Conservation (phyloP, 1,284 basidiomycete species). For the Mycena sp. region DNA sequence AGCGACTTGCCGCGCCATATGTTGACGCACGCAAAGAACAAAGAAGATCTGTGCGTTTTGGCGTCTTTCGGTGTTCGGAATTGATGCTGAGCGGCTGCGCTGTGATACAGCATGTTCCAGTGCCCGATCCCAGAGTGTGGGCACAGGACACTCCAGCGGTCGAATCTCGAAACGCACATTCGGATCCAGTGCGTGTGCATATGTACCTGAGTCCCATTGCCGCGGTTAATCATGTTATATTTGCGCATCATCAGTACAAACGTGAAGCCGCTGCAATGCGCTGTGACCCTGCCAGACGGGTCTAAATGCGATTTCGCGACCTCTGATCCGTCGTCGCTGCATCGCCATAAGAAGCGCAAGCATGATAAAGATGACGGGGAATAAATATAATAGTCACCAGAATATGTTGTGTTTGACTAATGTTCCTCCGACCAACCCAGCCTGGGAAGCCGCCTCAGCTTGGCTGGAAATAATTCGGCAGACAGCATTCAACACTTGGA, state of each 20-base stretch:
- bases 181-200: constrained; percentile 23
- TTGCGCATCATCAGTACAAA: constrained; percentile 11
- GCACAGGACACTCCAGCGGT: constrained; percentile 27
- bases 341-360: constrained; percentile 27
- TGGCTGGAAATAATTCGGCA: too few relatives aligned
- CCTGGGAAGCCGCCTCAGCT: too few relatives aligned
- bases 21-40: constrained; percentile 28
- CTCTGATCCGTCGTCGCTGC: constrained; percentile 25
- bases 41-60: constrained; percentile 26
- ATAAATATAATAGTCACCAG: too few relatives aligned
- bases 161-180: constrained; percentile 31
- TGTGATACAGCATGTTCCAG: constrained; percentile 19
- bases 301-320: constrained; percentile 22
- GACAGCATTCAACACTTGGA: too few relatives aligned
- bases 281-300: constrained; percentile 1
- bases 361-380: constrained; percentile 8
- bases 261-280: constrained; percentile 19
- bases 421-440: too few relatives aligned
- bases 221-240: not conserved
- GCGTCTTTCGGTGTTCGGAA: not conserved
- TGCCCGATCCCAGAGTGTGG: constrained; percentile 27
- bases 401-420: too few relatives aligned
- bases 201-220: not conserved
- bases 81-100: not conserved
- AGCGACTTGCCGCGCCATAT: constrained; percentile 27